Conservation (phyloP, 2,329 filamentous ascomycete species). For the Hypocreales sp. region DNA sequence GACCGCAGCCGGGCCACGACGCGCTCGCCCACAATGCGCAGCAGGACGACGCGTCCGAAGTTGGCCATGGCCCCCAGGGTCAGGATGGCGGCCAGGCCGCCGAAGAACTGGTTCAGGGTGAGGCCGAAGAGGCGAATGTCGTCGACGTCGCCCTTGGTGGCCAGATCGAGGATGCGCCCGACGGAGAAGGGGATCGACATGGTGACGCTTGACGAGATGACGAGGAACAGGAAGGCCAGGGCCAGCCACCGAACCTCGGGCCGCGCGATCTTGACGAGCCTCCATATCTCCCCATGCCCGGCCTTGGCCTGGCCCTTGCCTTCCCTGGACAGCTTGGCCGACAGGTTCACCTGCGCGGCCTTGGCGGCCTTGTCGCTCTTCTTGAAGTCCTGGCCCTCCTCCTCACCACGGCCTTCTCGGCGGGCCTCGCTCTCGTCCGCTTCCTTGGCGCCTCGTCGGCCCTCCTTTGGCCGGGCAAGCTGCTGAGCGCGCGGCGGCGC, state of each 20-base stretch:
- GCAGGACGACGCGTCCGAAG: conserved; percentile 82
- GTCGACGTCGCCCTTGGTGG: conserved; percentile 55
- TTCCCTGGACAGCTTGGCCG: conserved; percentile 76
- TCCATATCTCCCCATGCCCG: conserved; percentile 63
- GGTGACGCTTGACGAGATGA: conserved; percentile 82
- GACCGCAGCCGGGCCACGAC: conserved; percentile 84
- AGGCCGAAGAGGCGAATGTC: conserved; percentile 67
- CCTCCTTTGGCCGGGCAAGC: too few species aligned
- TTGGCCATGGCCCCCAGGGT: conserved; percentile 78
- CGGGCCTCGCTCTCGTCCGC: conserved; percentile 10
- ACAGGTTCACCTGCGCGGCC: conserved; percentile 79
- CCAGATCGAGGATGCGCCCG: conserved; percentile 85
- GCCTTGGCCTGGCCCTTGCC: conserved; percentile 43
- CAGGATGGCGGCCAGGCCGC: conserved; percentile 60
- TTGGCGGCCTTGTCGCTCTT: conserved; percentile 73
- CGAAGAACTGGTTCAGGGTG: conserved; percentile 76
- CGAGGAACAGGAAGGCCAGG: conserved; percentile 67
- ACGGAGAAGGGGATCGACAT: conserved; percentile 97
- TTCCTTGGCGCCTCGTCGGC: conserved; percentile 24
- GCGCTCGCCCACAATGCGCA: conserved; percentile 86
- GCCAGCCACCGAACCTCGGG: conserved; percentile 69
- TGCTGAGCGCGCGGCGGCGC: conserved; percentile 8
- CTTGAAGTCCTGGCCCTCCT: conserved; percentile 29
- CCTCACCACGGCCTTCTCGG: conserved; percentile 16
- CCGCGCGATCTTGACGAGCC: conserved; percentile 74